phyloP scores from a whole-genome alignment of 1,139 yeast genomes.

The Debaryomycetaceae sp. region DNA sequence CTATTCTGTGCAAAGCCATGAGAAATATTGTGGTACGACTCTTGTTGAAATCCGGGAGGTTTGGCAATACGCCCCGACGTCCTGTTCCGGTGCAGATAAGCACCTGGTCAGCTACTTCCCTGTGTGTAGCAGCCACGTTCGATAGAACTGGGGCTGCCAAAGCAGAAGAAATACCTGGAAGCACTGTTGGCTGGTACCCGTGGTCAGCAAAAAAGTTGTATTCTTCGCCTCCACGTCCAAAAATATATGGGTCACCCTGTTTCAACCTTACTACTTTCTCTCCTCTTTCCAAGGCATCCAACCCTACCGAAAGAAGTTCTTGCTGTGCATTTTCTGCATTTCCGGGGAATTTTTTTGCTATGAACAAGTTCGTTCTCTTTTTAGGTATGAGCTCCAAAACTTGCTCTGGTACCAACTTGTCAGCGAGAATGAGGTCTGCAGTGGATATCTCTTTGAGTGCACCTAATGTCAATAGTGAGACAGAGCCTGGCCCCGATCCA shows the following conservation, averaged over 20 bases:
- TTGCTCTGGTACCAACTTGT: constrained; percentile 86
- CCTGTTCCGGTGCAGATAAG: constrained; percentile 95
- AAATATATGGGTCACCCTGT: constrained; percentile 97
- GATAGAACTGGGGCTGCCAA: constrained; percentile 87
- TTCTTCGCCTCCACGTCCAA: constrained; percentile 97
- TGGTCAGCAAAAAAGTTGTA: constrained; percentile 59
- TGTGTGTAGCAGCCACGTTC: constrained; percentile 84
- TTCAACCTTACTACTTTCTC: constrained; percentile 81
- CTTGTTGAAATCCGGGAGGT: constrained; percentile 67
- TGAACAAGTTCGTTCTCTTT: constrained; percentile 64
- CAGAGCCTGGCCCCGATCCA: constrained; percentile 94
- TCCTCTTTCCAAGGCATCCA: constrained; percentile 61
- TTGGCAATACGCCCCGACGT: constrained; percentile 77
- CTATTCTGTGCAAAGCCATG: constrained; percentile 86
- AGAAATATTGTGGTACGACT: constrained; percentile 81
- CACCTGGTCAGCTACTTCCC: constrained; percentile 92
- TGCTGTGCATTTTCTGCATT: constrained; percentile 93
- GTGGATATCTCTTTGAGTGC: constrained; percentile 77
- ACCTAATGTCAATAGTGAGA: constrained; percentile 77
- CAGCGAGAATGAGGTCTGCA: constrained; percentile 86
- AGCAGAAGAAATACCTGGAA: constrained; percentile 91
- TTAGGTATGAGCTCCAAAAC: constrained; percentile 79
- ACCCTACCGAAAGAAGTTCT: constrained; percentile 70
- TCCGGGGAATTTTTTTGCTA: constrained; percentile 94
- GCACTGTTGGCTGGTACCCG: constrained; percentile 69